Evolutionary conservation across 2,329 filamentous ascomycete species (phyloP), one percentile per base, ranked within the genome.

Genomic region (Colletotrichum sp.): DNA sequence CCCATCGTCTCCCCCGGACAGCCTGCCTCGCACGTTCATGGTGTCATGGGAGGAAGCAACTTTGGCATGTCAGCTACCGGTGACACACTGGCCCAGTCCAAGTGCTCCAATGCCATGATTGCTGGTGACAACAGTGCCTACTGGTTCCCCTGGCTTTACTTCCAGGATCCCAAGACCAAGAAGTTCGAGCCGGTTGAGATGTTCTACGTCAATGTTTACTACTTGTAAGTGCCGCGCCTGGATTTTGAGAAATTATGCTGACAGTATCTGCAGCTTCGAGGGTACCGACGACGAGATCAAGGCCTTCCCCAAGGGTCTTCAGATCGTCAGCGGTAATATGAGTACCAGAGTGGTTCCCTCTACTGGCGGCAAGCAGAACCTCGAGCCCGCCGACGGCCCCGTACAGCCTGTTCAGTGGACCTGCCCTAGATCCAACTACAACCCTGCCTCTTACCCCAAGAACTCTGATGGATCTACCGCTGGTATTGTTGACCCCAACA

Each of bases 191-290:
- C 89, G 43, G 94, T 96, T 21, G 88, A 92, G 60, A 85, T 94
- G 76, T 92, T 93, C 80, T 95, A 95, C 82, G 92, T 93, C 90
- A 93, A 93, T 80, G 90, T 91, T 76, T 97, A 97, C 87, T 96
- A 96, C 85, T 93, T 94, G 89, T 91, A 81, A 83, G 88, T 80
- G 26, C 56, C 38, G 16, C 12, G 69, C 52, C 66, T 32, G 8
- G 28, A 80, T n/a, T 26, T 32, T 16, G 9, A 18, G 15, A 7
- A 62, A 28, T 8, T 65, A 30, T 78, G 77, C 76, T 84, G 83
- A 83, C 79, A 83, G 70, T 73, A 78, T 64, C 78, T 79, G 7
- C 78, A 87, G 88, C 84, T 93, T 93, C 82, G 91, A 93, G 78
- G 80, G 86, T 58, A 91, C 91, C 78, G 89, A 93, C 77, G 93